Evolutionary conservation across 805 yeast genomes (phyloP).

Genomic region (Candida ortonii): DNA sequence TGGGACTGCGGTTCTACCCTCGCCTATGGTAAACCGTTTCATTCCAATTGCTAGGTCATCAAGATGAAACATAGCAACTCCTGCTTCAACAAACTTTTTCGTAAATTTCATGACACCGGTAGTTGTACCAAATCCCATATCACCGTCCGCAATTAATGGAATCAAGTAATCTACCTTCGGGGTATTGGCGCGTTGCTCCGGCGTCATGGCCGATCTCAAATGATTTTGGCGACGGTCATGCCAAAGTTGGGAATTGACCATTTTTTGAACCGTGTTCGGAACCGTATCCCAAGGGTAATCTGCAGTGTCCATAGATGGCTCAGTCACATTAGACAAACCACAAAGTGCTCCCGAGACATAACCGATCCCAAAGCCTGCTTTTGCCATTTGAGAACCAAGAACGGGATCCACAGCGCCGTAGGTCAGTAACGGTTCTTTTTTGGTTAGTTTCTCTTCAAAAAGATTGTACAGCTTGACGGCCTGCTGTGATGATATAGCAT

Average conservation of each 20-base stretch:
- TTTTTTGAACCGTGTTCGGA: constrained; percentile 61
- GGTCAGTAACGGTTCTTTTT: constrained; percentile 51
- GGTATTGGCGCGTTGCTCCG: constrained; percentile 23
- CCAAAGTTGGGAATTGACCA: constrained; percentile 55
- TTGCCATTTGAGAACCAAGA: constrained; percentile 56
- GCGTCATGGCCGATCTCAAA: constrained; percentile 15
- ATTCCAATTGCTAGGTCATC: constrained; percentile 68
- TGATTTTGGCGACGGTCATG: constrained; percentile 45
- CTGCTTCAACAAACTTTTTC: constrained; percentile 59
- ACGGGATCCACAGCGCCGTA: constrained; percentile 63
- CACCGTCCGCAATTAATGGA: constrained; percentile 66
- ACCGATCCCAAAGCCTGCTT: constrained; percentile 46
- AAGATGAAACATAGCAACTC: constrained; percentile 62
- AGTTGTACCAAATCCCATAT: constrained; percentile 64
- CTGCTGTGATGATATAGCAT: constrained; percentile 52
- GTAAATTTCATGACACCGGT: constrained; percentile 64
- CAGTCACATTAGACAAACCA: constrained; percentile 57
- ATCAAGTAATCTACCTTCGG: constrained; percentile 47
- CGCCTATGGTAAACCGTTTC: constrained; percentile 61
- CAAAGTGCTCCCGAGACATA: constrained; percentile 64
- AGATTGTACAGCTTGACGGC: constrained; percentile 44
- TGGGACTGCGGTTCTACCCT: constrained; percentile 62
- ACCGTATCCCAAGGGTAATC: constrained; percentile 69
- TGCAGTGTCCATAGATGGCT: constrained; percentile 65
- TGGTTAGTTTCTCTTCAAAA: constrained; percentile 39